Evolutionary conservation across 2,329 filamentous ascomycete genomes (phyloP).

Genomic region (Aspergillus sp.): DNA sequence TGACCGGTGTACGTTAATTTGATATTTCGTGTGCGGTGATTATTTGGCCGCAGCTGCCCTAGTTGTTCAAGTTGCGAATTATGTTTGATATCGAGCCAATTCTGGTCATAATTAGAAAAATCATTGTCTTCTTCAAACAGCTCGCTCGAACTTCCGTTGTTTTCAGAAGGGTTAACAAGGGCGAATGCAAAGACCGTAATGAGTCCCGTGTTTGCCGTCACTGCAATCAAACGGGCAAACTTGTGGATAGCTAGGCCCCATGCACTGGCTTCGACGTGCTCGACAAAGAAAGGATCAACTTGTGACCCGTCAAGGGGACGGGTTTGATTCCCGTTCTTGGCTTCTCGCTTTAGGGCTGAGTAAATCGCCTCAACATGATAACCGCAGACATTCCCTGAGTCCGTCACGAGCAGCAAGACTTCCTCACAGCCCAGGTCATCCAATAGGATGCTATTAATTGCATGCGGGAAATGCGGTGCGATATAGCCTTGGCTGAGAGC

Average conservation of each 20-base stretch:
- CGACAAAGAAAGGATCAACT: conserved; percentile 56
- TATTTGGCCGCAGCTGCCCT: conserved; percentile 18
- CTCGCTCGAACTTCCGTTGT: conserved; percentile 8
- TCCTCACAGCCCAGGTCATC: conserved; percentile 63
- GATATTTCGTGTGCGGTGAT: conserved; percentile 35
- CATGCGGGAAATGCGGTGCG: conserved; percentile 47
- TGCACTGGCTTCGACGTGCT: conserved; percentile 68
- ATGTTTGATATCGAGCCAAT: conserved; percentile 27
- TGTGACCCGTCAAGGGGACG: conserved; percentile 25
- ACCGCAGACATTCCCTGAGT: conserved; percentile 66
- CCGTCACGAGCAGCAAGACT: conserved; percentile 58
- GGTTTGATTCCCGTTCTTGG: conserved; percentile 7
- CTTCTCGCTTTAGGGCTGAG: conserved; percentile 35
- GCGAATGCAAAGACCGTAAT: conserved; percentile 55
- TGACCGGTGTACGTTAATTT: conserved; percentile 37
- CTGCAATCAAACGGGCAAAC: conserved; percentile 73
- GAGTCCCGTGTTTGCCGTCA: conserved; percentile 63
- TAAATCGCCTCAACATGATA: conserved; percentile 54
- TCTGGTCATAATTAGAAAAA: conserved; percentile 16
- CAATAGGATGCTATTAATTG: conserved; percentile 60
- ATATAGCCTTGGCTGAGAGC: conserved; percentile 46
- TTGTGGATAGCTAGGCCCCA: conserved; percentile 85
- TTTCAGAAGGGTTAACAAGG: conserved; percentile 34
- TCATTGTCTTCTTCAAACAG: conserved; percentile 12
- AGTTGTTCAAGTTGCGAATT: conserved; percentile 20